phyloP scores from a whole-genome alignment of 2,329 filamentous ascomycete genomes.

The Neopestalotiopsis clavispora region DNA sequence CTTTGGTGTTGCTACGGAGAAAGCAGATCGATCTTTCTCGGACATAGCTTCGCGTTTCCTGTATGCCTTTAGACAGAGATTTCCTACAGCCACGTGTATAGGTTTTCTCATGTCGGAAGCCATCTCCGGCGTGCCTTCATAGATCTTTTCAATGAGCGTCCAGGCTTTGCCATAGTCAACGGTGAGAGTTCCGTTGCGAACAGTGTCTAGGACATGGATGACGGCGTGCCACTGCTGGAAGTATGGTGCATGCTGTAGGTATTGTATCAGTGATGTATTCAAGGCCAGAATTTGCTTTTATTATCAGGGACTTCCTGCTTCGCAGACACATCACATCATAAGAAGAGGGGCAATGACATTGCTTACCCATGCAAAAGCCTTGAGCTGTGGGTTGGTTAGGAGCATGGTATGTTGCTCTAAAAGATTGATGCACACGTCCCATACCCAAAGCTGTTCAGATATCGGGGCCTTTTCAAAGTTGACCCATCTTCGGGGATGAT shows the following conservation, averaged over 20 bases:
- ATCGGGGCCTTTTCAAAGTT: conserved; percentile 29
- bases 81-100: conserved; percentile 36
- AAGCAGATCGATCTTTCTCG: conserved; percentile 24
- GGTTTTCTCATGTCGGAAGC: conserved; percentile 31
- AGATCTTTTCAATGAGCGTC: conserved; percentile 37
- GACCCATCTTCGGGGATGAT: conserved; percentile 37
- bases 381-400: conserved; percentile 36
- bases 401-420: conserved; percentile 38
- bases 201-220: conserved; percentile 40
- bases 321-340: too few species aligned
- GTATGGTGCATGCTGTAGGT: conserved; percentile 28
- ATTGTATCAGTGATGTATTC: background rate
- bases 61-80: conserved; percentile 38
- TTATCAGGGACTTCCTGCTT: background rate
- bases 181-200: conserved; percentile 36
- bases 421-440: conserved; percentile 33
- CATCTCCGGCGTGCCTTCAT: conserved; percentile 36
- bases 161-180: conserved; percentile 38
- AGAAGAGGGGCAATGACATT: background rate
- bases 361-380: conserved; percentile 34
- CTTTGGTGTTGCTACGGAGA: conserved; percentile 25
- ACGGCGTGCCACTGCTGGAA: conserved; percentile 40
- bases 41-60: conserved; percentile 25
- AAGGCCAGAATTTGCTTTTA: background rate
- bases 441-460: conserved; percentile 35